Evolutionary conservation across 306 rosid species (phyloP), one percentile per base, ranked within the genome.

Genomic region (Vigna angularis): DNA sequence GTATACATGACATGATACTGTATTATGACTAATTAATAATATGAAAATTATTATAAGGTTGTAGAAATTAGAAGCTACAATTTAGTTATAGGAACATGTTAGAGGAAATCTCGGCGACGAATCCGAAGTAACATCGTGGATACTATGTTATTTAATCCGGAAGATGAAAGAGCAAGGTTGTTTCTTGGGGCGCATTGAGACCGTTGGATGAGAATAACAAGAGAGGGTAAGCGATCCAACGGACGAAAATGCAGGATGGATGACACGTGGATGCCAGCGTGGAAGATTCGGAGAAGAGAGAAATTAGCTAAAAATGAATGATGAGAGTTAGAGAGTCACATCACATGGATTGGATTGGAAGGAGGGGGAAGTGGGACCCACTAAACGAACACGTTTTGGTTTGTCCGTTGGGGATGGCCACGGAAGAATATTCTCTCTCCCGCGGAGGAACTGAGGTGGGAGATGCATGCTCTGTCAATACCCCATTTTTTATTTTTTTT

Each of bases 41-140:
- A 30, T 3, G 8, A 34, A 9, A 36, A 38, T 64, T 64, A 38
- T 8, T 65, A n/a, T 36, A 7, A 55, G 34, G 45, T 56, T 9
- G 71, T 66, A 44, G 80, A 80, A 74, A 56, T 48, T 74, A 45
- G 45, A 7, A 65, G 44, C 58, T 70, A 40, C 16, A 66, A 73
- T 65, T 11, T 26, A 6, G 67, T 63, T 55, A 24, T 45, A 73
- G 12, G 64, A 76, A 85, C 87, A 84, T 73, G 81, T 42, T 16
- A 72, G 94, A 89, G 93, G 72, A 82, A 93, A 84, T 84, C 74
- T 79, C 84, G 88, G 86, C 88, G 88, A 82, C 66, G 84, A 82
- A 85, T 82, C 82, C 72, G 84, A 82, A 65, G 82, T 20, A 65
- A 51, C 84, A 65, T 74, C 57, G 81, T 74, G 88, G 75, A 59